Conservation (phyloP, 1,284 basidiomycete genomes). For the Irpex lacteus region DNA sequence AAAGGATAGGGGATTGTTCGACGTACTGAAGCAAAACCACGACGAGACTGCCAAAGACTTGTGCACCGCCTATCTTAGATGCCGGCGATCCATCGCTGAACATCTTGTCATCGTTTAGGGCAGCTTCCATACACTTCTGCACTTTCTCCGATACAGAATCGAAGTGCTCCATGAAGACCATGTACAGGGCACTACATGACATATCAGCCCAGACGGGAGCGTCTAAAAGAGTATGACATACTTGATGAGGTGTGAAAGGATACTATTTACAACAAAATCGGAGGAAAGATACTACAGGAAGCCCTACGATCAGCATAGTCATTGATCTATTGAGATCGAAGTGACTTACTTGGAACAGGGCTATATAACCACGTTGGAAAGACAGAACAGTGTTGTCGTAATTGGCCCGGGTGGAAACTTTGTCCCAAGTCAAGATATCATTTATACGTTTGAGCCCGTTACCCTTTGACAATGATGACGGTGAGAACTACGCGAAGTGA, state of each 20-base stretch:
- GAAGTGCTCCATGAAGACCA: constrained; percentile 50
- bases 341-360: constrained; percentile 49
- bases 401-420: constrained; percentile 39
- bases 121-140: constrained; percentile 37
- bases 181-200: constrained; percentile 48
- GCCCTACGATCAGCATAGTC: background rate
- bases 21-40: constrained; percentile 54
- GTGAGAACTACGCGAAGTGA: background rate
- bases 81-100: constrained; percentile 34
- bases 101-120: constrained; percentile 32
- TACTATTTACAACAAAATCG: constrained; percentile 60
- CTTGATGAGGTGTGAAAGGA: constrained; percentile 35
- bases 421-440: constrained; percentile 48
- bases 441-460: constrained; percentile 50
- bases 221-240: background rate
- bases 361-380: constrained; percentile 60
- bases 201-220: background rate
- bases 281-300: constrained; percentile 56
- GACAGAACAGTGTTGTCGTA: constrained; percentile 39
- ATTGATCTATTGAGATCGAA: background rate
- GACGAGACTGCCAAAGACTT: constrained; percentile 46
- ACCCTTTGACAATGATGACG: constrained; percentile 31
- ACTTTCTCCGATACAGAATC: constrained; percentile 41
- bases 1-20: background rate
- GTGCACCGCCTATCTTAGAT: constrained; percentile 16